phyloP scores from a whole-genome alignment of 2,329 filamentous ascomycete genomes.

The Penicillium sp. region DNA sequence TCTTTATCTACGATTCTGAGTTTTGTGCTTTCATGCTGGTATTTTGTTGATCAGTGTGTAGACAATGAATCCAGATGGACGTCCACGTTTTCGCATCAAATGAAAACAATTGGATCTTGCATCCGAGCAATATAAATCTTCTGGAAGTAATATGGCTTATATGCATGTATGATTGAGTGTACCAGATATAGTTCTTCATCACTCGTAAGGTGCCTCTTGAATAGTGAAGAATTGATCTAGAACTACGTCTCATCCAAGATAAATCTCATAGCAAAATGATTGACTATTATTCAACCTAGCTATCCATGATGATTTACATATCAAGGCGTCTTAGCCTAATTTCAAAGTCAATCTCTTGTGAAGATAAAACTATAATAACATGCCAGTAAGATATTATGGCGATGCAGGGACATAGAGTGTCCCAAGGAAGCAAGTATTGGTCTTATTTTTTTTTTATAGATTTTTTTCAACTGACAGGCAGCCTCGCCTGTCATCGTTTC shows the following conservation, averaged over 20 bases:
- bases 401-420: not conserved
- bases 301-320: slow-evolving; percentile 1
- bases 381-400: not conserved
- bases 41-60: no score
- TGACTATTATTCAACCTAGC: not conserved
- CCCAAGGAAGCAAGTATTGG: not conserved
- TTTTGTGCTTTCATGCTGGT: no score
- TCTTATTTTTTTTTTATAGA: not conserved
- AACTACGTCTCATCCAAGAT: not conserved
- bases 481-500: not conserved
- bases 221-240: not conserved
- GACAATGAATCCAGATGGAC: no score
- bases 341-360: not conserved
- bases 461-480: not conserved
- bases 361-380: slow-evolving; percentile 6
- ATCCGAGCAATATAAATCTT: no score
- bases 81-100: no score
- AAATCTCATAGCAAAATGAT: not conserved
- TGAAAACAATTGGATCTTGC: no score
- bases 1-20: no score
- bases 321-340: not conserved
- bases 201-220: no score
- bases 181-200: no score
- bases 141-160: no score
- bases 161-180: no score